phyloP scores from a whole-genome alignment of 2,329 filamentous ascomycete genomes.

The Chaetomium globosum region DNA sequence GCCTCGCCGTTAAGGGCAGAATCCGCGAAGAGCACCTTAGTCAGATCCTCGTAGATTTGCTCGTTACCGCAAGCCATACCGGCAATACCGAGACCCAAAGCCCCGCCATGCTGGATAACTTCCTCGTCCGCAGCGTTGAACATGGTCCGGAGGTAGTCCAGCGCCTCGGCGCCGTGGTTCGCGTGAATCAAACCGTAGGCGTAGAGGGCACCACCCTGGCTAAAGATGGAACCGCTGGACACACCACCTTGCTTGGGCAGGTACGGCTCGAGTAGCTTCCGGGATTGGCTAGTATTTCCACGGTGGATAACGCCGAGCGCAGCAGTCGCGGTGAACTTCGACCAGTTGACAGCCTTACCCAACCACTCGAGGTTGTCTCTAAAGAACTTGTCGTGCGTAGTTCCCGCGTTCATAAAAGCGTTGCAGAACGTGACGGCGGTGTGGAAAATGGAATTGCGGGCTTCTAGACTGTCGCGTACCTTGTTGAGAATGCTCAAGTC shows the following conservation, averaged over 20 bases:
- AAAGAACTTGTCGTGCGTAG: conserved; percentile 98
- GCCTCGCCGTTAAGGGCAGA: conserved; percentile 97
- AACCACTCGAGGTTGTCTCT: conserved; percentile 97
- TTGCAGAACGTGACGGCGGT: conserved; percentile 97
- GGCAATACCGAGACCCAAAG: conserved; percentile 90
- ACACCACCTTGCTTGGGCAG: conserved; percentile 77
- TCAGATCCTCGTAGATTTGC: conserved; percentile 88
- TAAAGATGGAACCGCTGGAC: conserved; percentile 84
- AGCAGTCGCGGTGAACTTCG: conserved; percentile 96
- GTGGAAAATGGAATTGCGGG: conserved; percentile 97
- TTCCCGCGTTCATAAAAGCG: conserved; percentile 98
- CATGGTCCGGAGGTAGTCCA: conserved; percentile 75
- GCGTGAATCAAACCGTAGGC: conserved; percentile 95
- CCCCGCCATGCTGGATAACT: conserved; percentile 95
- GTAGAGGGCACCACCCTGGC: conserved; percentile 92
- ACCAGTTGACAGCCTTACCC: conserved; percentile 98
- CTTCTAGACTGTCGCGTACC: conserved; percentile 91
- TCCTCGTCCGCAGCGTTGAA: conserved; percentile 80
- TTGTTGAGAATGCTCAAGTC: conserved; percentile 94
- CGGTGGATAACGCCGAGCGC: conserved; percentile 95
- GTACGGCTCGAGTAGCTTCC: conserved; percentile 92
- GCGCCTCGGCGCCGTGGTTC: conserved; percentile 90
- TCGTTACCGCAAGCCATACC: conserved; percentile 95
- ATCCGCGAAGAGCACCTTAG: conserved; percentile 84
- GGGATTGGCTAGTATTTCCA: conserved; percentile 89